These are phyloP conservation scores for Vitis hybrid DNA, from an alignment of 177 flowering plant species.

Conservation along the genomic window DNA sequence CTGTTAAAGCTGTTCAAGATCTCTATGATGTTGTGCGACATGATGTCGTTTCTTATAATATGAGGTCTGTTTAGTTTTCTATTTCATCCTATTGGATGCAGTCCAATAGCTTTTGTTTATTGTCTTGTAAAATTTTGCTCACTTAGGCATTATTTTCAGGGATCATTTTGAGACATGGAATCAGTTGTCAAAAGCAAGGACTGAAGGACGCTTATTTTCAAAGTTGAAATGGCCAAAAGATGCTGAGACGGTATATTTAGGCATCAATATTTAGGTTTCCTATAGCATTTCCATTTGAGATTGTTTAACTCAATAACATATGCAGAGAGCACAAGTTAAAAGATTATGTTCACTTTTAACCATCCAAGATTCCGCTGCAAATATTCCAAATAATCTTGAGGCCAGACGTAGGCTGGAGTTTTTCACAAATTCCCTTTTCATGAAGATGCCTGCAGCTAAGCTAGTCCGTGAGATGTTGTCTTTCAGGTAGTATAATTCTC, in stretches of 20 bases:
- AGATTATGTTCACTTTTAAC: conserved; percentile 80
- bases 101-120: not conserved
- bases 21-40: conserved; percentile 79
- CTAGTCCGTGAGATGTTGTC: conserved; percentile 89
- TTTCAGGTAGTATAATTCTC: conserved; percentile 52
- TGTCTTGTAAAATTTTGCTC: not conserved
- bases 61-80: conserved; percentile 49
- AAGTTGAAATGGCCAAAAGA: conserved; percentile 88
- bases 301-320: conserved; percentile 8
- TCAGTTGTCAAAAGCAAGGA: conserved; percentile 63
- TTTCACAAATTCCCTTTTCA: conserved; percentile 93
- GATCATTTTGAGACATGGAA: conserved; percentile 72
- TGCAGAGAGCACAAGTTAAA: conserved; percentile 74
- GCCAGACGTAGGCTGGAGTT: conserved; percentile 88
- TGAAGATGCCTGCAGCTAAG: conserved; percentile 77
- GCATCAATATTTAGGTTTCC: not conserved
- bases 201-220: conserved; percentile 82
- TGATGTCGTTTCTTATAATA: conserved; percentile 67
- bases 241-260: conserved; percentile 58
- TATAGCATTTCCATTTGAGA: not conserved
- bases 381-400: conserved; percentile 85
- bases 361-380: conserved; percentile 90
- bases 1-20: conserved; percentile 85
- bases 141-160: conserved; percentile 28
- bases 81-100: not conserved